These are phyloP conservation scores for Exophiala sp. DNA, from an alignment of 2,329 filamentous ascomycete genomes.

Conservation along the genomic window DNA sequence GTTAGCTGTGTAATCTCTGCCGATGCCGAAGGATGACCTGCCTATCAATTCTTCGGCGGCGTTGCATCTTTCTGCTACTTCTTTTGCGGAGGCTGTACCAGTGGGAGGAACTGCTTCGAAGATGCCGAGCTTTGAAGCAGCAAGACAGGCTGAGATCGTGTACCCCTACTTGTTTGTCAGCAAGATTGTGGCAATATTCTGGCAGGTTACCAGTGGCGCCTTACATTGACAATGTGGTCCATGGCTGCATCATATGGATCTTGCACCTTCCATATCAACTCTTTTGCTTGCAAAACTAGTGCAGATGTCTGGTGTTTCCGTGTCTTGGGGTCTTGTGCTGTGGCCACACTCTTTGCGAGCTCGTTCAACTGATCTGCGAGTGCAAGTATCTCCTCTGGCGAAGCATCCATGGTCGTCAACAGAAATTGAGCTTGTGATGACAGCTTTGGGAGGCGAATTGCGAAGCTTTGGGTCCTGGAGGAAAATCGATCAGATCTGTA, in stretches of 20 bases:
- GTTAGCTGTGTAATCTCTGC: background rate
- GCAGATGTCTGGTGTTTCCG: slow-evolving; percentile 2
- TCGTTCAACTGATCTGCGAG: slow-evolving; percentile 4
- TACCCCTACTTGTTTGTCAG: slow-evolving; percentile 3
- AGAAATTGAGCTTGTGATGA: background rate
- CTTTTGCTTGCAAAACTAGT: slow-evolving; percentile 12
- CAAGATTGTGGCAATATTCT: background rate
- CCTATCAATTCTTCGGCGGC: slow-evolving; percentile 29
- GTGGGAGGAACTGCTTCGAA: slow-evolving; percentile 30
- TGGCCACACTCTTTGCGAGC: background rate
- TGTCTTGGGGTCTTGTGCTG: background rate
- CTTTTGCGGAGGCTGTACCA: slow-evolving; percentile 26
- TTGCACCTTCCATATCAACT: slow-evolving; percentile 10
- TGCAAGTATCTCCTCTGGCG: slow-evolving; percentile 5
- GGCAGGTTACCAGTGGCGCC: background rate
- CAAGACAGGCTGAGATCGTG: slow-evolving; percentile 14
- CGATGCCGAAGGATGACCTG: slow-evolving; percentile 8
- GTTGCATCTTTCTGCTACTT: slow-evolving; percentile 22
- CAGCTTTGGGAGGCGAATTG: background rate
- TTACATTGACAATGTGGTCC: slow-evolving; percentile 15
- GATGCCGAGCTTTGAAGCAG: slow-evolving; percentile 24
- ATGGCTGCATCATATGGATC: slow-evolving; percentile 14
- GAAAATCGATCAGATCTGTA: no score
- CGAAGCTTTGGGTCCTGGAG: background rate
- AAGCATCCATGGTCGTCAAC: slow-evolving; percentile 2